phyloP scores from a whole-genome alignment of 78 protist species.

The Anaeramoeba flamelloides region DNA sequence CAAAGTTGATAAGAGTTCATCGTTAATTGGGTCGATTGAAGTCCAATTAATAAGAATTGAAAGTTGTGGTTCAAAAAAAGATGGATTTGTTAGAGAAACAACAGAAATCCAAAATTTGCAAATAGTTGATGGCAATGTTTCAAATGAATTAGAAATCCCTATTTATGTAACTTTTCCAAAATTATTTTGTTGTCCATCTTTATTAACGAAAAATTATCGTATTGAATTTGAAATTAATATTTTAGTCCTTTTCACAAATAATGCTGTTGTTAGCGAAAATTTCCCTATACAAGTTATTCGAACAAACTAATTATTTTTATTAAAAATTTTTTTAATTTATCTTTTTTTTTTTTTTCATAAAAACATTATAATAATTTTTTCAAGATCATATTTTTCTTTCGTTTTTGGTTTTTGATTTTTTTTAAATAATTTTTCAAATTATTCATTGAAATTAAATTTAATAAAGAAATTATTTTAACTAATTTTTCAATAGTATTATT shows the following conservation, averaged over 20 bases:
- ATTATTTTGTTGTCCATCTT: constrained; percentile 56
- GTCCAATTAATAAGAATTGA: constrained; percentile 75
- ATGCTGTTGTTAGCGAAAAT: constrained; percentile 58
- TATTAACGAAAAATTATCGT: constrained; percentile 38
- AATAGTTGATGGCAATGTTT: constrained; percentile 67
- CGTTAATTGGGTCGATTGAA: constrained; percentile 52
- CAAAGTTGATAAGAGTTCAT: constrained; percentile 27
- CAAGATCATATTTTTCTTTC: too few species aligned
- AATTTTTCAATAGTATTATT: too few species aligned
- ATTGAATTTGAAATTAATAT: constrained; percentile 63
- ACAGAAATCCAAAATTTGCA: constrained; percentile 67
- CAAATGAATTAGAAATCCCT: constrained; percentile 44
- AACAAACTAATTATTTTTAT: too few species aligned
- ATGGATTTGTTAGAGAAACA: constrained; percentile 2
- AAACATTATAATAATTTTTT: too few species aligned
- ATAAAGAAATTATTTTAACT: too few species aligned
- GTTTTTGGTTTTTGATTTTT: too few species aligned
- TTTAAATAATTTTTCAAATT: too few species aligned
- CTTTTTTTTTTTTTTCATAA: too few species aligned
- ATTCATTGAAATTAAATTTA: too few species aligned
- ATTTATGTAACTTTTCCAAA: constrained; percentile 78
- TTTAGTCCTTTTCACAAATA: constrained; percentile 49
- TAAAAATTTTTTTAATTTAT: too few species aligned
- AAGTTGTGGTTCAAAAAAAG: constrained; percentile 20
- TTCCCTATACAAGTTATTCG: too few species aligned